phyloP scores from a whole-genome alignment of 139 green algal species.

The Pseudopediastrum boryanum region DNA sequence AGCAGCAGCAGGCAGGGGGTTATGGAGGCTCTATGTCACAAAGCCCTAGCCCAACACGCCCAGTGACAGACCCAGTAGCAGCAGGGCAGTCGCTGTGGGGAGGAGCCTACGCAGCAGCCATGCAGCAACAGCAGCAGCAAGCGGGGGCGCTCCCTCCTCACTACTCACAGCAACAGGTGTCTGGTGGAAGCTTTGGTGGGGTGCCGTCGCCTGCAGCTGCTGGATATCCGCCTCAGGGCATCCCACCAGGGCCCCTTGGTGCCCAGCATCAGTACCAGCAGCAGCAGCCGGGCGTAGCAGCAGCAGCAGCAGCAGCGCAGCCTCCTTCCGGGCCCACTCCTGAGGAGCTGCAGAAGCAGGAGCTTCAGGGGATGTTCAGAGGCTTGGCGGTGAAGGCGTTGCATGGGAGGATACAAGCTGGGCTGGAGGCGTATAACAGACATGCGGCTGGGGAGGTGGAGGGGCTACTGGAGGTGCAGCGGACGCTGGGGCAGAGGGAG shows the following conservation, averaged over 20 bases:
- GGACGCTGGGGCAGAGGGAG: conserved; percentile 45
- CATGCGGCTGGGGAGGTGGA: conserved; percentile 51
- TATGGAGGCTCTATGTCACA: neutral
- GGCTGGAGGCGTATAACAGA: conserved; percentile 35
- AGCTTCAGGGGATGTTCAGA: conserved; percentile 42
- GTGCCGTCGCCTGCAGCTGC: neutral
- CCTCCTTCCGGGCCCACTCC: conserved; percentile 12
- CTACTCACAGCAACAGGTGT: too few species aligned
- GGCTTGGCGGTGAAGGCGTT: conserved; percentile 41
- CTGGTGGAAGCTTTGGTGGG: too few species aligned
- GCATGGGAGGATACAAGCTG: conserved; percentile 44
- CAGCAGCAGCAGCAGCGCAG: conserved; percentile 2
- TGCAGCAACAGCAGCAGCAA: conserved; percentile 12
- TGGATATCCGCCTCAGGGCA: conserved; percentile 2
- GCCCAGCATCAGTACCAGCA: conserved; percentile 26
- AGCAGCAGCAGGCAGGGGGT: conserved; percentile 27
- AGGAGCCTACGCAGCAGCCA: conserved; percentile 24
- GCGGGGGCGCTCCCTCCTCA: too few species aligned
- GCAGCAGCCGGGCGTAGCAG: conserved; percentile 13
- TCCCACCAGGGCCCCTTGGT: too few species aligned
- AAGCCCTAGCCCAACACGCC: neutral
- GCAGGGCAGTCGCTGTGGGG: conserved; percentile 25
- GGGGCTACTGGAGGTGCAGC: conserved; percentile 55
- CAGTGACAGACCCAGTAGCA: neutral
- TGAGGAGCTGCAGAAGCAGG: conserved; percentile 16